Evolutionary conservation across 495 filamentous ascomycete species (phyloP).

Genomic region (Parathielavia hyrcaniae): DNA sequence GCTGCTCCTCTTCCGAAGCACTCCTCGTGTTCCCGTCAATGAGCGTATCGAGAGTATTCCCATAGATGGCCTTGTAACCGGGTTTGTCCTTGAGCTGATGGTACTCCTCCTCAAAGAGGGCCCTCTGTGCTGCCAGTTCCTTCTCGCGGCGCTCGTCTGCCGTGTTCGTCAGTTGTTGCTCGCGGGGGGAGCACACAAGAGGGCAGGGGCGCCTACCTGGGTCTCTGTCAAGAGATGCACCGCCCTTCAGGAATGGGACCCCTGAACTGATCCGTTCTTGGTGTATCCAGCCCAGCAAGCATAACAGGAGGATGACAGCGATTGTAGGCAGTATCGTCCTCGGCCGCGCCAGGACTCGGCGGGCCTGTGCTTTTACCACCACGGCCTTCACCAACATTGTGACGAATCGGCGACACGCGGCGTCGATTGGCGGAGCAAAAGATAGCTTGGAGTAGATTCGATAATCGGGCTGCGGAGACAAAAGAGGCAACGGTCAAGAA

Average conservation of each 20-base stretch:
- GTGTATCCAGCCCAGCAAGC: slow-evolving; percentile 28
- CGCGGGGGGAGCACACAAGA: neutral
- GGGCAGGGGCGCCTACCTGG: slow-evolving; percentile 10
- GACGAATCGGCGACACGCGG: neutral
- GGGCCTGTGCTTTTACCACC: slow-evolving; percentile 37
- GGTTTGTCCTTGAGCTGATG: slow-evolving; percentile 32
- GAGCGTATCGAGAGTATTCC: slow-evolving; percentile 42
- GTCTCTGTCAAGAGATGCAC: slow-evolving; percentile 6
- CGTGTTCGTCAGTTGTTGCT: neutral
- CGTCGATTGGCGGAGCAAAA: neutral
- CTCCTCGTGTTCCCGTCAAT: slow-evolving; percentile 27
- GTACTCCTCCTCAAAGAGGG: slow-evolving; percentile 37
- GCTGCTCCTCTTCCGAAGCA: slow-evolving; percentile 22
- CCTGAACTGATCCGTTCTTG: neutral
- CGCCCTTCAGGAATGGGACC: neutral
- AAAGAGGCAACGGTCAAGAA: neutral
- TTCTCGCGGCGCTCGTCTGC: slow-evolving; percentile 13
- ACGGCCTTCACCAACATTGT: slow-evolving; percentile 15
- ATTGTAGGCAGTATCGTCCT: slow-evolving; percentile 27
- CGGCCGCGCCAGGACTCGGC: slow-evolving; percentile 49
- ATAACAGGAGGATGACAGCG: slow-evolving; percentile 29
- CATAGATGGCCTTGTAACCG: slow-evolving; percentile 41
- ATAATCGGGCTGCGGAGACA: neutral
- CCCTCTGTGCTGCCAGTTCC: slow-evolving; percentile 27
- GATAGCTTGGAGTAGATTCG: neutral